These are phyloP conservation scores for Fusarium siculi DNA, from an alignment of 2,329 filamentous ascomycete genomes.

Conservation along the genomic window DNA sequence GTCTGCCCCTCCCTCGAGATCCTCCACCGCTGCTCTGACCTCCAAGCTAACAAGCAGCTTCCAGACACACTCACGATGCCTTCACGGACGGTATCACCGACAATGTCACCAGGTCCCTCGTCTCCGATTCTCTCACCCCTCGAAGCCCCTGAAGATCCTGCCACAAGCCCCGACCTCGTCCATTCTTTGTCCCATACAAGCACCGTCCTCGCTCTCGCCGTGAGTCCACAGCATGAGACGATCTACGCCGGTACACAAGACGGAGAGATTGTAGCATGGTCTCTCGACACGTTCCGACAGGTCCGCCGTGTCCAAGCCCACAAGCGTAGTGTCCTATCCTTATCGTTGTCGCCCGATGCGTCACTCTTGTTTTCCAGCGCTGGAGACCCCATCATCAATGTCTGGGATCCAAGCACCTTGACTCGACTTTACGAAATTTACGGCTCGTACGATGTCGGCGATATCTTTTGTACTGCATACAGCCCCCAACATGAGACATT, in stretches of 20 bases:
- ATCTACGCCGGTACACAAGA: slow-evolving; percentile 94
- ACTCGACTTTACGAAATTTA: slow-evolving; percentile 88
- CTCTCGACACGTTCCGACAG: slow-evolving; percentile 86
- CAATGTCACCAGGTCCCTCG: slow-evolving; percentile 34
- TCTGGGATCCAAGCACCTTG: slow-evolving; percentile 85
- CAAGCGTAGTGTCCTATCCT: slow-evolving; percentile 87
- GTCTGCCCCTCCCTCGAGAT: slow-evolving; percentile 10
- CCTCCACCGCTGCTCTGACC: background rate
- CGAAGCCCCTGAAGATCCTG: slow-evolving; percentile 39
- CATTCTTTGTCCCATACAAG: slow-evolving; percentile 82
- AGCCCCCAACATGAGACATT: slow-evolving; percentile 82
- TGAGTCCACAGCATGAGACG: slow-evolving; percentile 79
- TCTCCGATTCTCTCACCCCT: slow-evolving; percentile 41
- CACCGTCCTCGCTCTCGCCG: slow-evolving; percentile 83
- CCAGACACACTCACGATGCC: slow-evolving; percentile 38
- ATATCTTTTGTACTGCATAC: slow-evolving; percentile 95
- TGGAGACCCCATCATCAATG: slow-evolving; percentile 92
- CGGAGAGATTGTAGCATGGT: slow-evolving; percentile 93
- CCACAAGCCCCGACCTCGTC: slow-evolving; percentile 67
- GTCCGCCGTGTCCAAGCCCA: slow-evolving; percentile 85
- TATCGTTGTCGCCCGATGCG: slow-evolving; percentile 81
- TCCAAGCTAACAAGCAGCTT: slow-evolving; percentile 7
- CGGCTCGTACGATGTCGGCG: slow-evolving; percentile 92
- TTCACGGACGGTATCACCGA: slow-evolving; percentile 39
- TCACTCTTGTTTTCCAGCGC: slow-evolving; percentile 89